Evolutionary conservation across 371 early-diverging fungal species (phyloP).

Genomic region (Mortierella polycephala): DNA sequence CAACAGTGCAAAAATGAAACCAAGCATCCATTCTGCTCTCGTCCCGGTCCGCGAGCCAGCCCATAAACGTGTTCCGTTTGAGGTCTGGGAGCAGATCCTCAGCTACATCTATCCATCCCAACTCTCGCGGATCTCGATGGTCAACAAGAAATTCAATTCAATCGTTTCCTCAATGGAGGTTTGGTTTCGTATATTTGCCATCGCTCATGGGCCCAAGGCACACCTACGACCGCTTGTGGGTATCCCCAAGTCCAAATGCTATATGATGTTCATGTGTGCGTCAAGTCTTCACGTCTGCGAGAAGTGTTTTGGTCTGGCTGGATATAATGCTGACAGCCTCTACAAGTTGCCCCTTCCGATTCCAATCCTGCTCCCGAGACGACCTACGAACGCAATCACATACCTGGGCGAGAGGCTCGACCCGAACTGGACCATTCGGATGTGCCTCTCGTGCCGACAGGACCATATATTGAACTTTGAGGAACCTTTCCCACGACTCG

Average conservation of each 20-base stretch:
- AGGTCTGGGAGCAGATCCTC: slow-evolving; percentile 12
- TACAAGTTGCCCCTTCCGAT: slow-evolving; percentile 11
- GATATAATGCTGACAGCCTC: not conserved
- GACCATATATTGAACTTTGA: not conserved
- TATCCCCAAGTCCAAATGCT: slow-evolving; percentile 5
- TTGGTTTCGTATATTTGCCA: not conserved
- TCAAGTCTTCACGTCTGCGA: slow-evolving; percentile 25
- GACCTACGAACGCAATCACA: slow-evolving; percentile 3
- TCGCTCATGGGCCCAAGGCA: slow-evolving; percentile 6
- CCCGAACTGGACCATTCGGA: slow-evolving; percentile 20
- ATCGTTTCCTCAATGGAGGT: slow-evolving; percentile 10
- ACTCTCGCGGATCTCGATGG: slow-evolving; percentile 17
- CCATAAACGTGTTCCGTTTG: not conserved
- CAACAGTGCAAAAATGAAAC: no score
- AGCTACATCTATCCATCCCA: slow-evolving; percentile 9
- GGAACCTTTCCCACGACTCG: slow-evolving; percentile 1
- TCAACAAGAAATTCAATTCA: not conserved
- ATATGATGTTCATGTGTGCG: slow-evolving; percentile 18
- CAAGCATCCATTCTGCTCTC: no score
- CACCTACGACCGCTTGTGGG: slow-evolving; percentile 4
- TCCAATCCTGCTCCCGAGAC: slow-evolving; percentile 19
- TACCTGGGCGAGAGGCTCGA: slow-evolving; percentile 19
- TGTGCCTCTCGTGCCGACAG: slow-evolving; percentile 24
- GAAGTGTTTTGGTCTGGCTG: slow-evolving; percentile 8
- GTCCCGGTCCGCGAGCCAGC: no score